Conservation (phyloP, 2,329 filamentous ascomycete species). For the Fusarium sororula region DNA sequence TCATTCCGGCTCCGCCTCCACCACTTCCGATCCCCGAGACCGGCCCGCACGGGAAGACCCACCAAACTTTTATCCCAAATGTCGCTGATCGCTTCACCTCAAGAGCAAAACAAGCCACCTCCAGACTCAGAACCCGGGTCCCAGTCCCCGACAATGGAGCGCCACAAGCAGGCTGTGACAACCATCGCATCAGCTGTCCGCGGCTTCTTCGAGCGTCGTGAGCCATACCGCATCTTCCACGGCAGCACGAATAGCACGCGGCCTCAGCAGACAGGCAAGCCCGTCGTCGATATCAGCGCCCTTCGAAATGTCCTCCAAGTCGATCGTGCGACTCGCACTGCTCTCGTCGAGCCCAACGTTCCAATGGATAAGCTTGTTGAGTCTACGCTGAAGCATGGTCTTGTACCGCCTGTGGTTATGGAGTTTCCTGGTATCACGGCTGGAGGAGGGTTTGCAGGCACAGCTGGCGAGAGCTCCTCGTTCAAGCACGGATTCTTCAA, state of each 20-base stretch:
- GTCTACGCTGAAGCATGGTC: conserved; percentile 61
- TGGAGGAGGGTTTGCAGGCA: conserved; percentile 72
- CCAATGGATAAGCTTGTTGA: conserved; percentile 72
- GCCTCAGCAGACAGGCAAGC: conserved; percentile 57
- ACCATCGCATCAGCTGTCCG: conserved; percentile 55
- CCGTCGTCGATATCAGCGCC: conserved; percentile 72
- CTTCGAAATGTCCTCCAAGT: conserved; percentile 72
- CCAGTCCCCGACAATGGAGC: conserved; percentile 49
- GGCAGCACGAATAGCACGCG: conserved; percentile 82
- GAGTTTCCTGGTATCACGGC: conserved; percentile 77
- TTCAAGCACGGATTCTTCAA: conserved; percentile 75
- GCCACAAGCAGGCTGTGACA: conserved; percentile 55
- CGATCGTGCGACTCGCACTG: conserved; percentile 61
- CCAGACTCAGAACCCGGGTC: conserved; percentile 1
- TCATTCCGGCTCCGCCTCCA: conserved; percentile 31
- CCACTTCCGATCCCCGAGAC: conserved; percentile 23
- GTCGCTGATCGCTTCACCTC: conserved; percentile 15
- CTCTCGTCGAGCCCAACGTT: conserved; percentile 74
- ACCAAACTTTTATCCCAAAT: conserved; percentile 23
- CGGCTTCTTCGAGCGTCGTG: conserved; percentile 53
- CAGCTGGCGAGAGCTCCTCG: conserved; percentile 73
- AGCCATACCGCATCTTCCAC: conserved; percentile 77
- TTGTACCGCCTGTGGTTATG: conserved; percentile 74
- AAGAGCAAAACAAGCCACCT: conserved; percentile 4
- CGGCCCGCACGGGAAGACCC: conserved; percentile 29